phyloP scores from a whole-genome alignment of 2,329 filamentous ascomycete species.

The Colletotrichum chrysophilum region DNA sequence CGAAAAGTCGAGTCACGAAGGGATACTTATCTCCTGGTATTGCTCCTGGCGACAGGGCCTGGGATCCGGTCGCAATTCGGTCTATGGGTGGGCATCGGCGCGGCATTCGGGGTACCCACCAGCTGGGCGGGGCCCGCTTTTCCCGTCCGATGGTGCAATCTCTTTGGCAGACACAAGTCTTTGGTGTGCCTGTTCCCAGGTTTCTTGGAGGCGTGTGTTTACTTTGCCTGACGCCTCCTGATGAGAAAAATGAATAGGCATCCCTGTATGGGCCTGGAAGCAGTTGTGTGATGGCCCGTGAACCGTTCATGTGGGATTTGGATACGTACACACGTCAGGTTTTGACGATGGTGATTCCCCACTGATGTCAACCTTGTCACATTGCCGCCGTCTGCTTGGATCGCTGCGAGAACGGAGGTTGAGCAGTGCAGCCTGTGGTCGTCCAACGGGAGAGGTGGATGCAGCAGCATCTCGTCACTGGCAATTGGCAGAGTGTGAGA shows the following conservation, averaged over 20 bases:
- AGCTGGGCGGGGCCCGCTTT: background rate
- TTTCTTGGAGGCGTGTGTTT: background rate
- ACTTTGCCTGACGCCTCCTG: background rate
- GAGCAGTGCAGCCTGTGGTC: background rate
- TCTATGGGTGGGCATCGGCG: background rate
- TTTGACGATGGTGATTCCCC: background rate
- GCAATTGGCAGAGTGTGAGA: background rate
- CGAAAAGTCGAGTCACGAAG: background rate
- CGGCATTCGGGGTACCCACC: constrained; percentile 18
- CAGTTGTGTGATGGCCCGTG: background rate
- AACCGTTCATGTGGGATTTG: background rate
- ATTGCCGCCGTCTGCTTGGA: background rate
- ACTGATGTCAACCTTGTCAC: background rate
- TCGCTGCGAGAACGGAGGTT: background rate
- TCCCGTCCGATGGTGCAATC: constrained; percentile 15
- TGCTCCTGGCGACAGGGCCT: background rate
- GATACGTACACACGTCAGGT: background rate
- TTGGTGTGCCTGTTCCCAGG: background rate
- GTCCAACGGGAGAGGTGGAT: background rate
- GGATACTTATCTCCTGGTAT: background rate
- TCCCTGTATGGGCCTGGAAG: background rate
- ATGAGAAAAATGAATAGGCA: background rate
- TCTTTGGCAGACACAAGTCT: background rate
- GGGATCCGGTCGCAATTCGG: constrained; percentile 17
- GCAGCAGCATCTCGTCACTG: background rate